phyloP scores from a whole-genome alignment of 108 stramenopile species.

The Skeletonema potamos region DNA sequence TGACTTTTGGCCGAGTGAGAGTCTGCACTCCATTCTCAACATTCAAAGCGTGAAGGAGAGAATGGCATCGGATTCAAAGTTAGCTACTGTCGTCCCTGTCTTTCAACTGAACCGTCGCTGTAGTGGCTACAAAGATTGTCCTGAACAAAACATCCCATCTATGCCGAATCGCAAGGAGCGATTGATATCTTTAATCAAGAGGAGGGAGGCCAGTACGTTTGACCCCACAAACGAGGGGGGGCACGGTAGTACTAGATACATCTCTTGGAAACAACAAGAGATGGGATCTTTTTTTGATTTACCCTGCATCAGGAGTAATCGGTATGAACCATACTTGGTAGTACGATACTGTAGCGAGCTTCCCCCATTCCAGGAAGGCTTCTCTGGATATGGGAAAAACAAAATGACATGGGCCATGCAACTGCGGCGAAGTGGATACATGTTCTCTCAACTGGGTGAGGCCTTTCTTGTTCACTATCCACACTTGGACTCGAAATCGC shows the following conservation, averaged over 20 bases:
- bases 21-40: conserved; percentile 56
- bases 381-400: conserved; percentile 86
- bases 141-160: conserved; percentile 54
- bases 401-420: conserved; percentile 87
- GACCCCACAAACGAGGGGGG: conserved; percentile 85
- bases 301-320: conserved; percentile 71
- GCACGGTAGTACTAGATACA: conserved; percentile 77
- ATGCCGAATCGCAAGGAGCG: conserved; percentile 59
- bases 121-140: conserved; percentile 57
- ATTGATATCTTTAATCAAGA: conserved; percentile 30
- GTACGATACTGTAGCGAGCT: conserved; percentile 70
- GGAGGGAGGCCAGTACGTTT: conserved; percentile 51
- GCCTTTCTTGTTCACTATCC: conserved; percentile 84
- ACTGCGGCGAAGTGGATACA: conserved; percentile 59
- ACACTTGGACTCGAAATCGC: conserved; percentile 66
- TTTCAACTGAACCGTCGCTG: conserved; percentile 77
- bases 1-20: conserved; percentile 83
- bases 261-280: conserved; percentile 54
- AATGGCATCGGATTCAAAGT: conserved; percentile 47
- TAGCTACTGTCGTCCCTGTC: conserved; percentile 76
- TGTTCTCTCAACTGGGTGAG: conserved; percentile 64
- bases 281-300: conserved; percentile 48
- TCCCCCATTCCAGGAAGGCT: conserved; percentile 77
- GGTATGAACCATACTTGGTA: conserved; percentile 85
- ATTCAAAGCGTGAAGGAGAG: conserved; percentile 26